Percentiles rank a stretch among this genome's conserved stretches.
Conservation (phyloP, 495 filamentous ascomycete genomes). For the Daldinia bambusicola region DNA sequence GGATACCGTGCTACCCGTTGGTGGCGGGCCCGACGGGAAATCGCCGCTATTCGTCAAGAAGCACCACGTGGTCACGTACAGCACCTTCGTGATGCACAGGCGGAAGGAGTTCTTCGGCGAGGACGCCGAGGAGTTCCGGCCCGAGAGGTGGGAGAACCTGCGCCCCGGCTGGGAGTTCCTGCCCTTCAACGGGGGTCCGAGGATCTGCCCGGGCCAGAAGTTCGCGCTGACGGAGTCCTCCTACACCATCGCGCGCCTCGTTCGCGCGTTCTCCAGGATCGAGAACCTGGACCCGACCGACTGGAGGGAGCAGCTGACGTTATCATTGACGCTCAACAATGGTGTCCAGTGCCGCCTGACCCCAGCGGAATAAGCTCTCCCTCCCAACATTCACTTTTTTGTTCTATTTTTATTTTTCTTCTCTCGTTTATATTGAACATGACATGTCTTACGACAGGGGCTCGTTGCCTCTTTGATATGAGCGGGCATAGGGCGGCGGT, state of each 20-base stretch:
- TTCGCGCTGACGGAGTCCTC: constrained; percentile 69
- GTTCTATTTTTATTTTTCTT: neutral
- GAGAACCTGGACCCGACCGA: constrained; percentile 41
- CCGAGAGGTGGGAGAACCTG: constrained; percentile 60
- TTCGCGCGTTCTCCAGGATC: constrained; percentile 51
- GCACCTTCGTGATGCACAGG: constrained; percentile 68
- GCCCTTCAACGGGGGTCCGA: constrained; percentile 68
- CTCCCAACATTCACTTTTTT: neutral
- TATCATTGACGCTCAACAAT: constrained; percentile 44
- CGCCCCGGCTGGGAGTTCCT: constrained; percentile 64
- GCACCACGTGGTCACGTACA: constrained; percentile 51
- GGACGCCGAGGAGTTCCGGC: constrained; percentile 62
- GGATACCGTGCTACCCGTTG: constrained; percentile 76
- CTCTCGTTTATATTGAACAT: constrained; percentile 24
- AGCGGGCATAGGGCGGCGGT: constrained; percentile 20
- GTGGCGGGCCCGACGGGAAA: constrained; percentile 74
- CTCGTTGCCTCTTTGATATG: constrained; percentile 19
- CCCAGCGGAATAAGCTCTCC: constrained; percentile 14
- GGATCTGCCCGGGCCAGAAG: constrained; percentile 64
- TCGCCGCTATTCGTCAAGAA: constrained; percentile 67
- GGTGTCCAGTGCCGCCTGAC: constrained; percentile 38
- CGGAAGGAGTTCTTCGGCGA: constrained; percentile 61
- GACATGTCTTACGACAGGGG: constrained; percentile 24
- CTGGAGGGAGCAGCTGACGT: constrained; percentile 49
- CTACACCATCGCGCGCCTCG: constrained; percentile 62